Evolutionary conservation across 805 yeast genomes (phyloP).

Genomic region (Candida tibetensis): DNA sequence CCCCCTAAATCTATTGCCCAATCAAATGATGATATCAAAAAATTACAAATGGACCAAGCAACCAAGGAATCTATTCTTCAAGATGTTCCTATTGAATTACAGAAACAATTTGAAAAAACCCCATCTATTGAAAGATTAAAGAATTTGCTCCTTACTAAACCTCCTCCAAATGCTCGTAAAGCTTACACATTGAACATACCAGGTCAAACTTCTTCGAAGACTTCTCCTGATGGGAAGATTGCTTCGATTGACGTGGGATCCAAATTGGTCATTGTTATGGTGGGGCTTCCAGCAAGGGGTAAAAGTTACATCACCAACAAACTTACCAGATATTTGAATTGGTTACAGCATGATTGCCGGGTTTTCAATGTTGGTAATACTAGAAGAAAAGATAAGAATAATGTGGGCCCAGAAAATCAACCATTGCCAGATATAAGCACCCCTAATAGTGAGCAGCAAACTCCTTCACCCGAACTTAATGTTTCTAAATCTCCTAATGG

Average conservation of each 20-base stretch:
- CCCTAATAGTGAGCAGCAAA: conserved; percentile 26
- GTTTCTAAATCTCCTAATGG: conserved; percentile 19
- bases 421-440: conserved; percentile 51
- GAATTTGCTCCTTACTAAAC: conserved; percentile 32
- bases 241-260: conserved; percentile 70
- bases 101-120: conserved; percentile 37
- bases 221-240: conserved; percentile 71
- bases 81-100: conserved; percentile 34
- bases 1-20: neutral
- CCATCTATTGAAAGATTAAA: conserved; percentile 41
- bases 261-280: conserved; percentile 91
- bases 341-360: conserved; percentile 88
- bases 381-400: conserved; percentile 66
- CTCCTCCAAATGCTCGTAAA: conserved; percentile 45
- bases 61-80: conserved; percentile 18
- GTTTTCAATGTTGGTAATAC: conserved; percentile 97
- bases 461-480: conserved; percentile 15
- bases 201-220: conserved; percentile 79
- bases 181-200: conserved; percentile 90
- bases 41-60: conserved; percentile 7
- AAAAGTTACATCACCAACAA: conserved; percentile 92
- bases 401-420: conserved; percentile 64
- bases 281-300: conserved; percentile 94
- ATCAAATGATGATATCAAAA: conserved; percentile 5
- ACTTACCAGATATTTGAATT: conserved; percentile 82